Conservation (phyloP, 306 rosid species). For the Castanospermum australe region DNA sequence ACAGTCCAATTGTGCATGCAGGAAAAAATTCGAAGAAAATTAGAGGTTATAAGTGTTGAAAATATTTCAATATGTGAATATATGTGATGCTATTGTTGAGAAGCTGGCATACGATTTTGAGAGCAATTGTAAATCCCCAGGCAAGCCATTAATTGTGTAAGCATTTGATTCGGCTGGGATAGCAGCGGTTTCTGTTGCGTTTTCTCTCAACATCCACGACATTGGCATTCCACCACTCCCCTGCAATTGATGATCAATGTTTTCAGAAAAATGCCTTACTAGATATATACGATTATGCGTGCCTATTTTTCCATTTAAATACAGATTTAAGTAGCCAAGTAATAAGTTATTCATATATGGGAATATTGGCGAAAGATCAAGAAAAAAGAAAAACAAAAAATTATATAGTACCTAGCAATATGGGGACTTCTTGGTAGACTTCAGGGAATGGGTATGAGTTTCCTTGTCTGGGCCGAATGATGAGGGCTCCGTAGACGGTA, state of each 20-base stretch:
- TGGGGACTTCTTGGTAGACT: slow-evolving; percentile 49
- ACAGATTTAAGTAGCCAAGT: background rate
- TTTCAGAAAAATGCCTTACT: too few relatives aligned
- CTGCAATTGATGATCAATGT: slow-evolving; percentile 23
- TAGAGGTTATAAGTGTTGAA: background rate
- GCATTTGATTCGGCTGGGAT: slow-evolving; percentile 33
- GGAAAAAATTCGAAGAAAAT: too few relatives aligned
- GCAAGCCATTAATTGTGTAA: slow-evolving; percentile 65
- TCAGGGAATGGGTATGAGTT: slow-evolving; percentile 36
- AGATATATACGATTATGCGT: too few relatives aligned
- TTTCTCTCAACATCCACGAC: slow-evolving; percentile 42
- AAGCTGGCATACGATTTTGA: slow-evolving; percentile 33
- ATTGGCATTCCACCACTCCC: slow-evolving; percentile 80
- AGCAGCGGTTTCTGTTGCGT: slow-evolving; percentile 18
- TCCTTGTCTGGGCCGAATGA: slow-evolving; percentile 45
- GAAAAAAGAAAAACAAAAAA: background rate
- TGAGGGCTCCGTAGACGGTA: slow-evolving; percentile 60
- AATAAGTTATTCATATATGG: too few relatives aligned
- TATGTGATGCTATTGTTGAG: background rate
- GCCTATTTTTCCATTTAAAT: too few relatives aligned
- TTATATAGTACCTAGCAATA: slow-evolving; percentile 53
- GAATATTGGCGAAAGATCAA: background rate
- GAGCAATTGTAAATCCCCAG: slow-evolving; percentile 64
- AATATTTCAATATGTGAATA: background rate
- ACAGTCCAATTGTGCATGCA: too few relatives aligned